A percentile compares a stretch with the other conserved stretches of the same genome.
Evolutionary conservation across 2,329 filamentous ascomycete species (phyloP).

Genomic region (Sporothrix protearum): DNA sequence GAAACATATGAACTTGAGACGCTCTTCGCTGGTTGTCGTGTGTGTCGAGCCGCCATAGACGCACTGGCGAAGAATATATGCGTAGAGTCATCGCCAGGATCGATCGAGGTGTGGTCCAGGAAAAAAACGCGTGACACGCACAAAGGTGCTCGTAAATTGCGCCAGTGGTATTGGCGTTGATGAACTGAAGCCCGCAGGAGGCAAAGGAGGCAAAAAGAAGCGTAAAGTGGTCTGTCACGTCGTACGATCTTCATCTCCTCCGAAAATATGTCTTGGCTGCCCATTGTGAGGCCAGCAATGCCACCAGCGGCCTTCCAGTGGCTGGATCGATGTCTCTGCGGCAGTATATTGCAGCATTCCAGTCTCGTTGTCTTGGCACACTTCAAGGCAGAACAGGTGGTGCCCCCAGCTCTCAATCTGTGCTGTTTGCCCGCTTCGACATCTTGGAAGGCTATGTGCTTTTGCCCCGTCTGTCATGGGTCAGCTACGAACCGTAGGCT

Average conservation of each 20-base stretch:
- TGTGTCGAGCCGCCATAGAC: too few species aligned
- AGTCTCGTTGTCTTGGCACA: not conserved
- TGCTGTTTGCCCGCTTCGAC: not conserved
- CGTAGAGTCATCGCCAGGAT: too few species aligned
- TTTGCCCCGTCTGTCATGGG: not conserved
- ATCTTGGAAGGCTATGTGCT: not conserved
- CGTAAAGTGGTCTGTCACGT: too few species aligned
- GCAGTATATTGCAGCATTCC: not conserved
- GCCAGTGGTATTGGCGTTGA: too few species aligned
- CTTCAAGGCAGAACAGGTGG: not conserved
- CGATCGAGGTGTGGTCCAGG: too few species aligned
- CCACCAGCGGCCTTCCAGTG: not conserved
- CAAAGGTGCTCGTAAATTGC: too few species aligned
- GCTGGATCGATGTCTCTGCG: not conserved
- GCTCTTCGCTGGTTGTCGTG: too few species aligned
- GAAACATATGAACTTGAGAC: too few species aligned
- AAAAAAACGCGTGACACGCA: too few species aligned
- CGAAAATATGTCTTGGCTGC: not conserved
- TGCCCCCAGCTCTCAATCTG: not conserved
- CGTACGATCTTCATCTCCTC: not conserved
- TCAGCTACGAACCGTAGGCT: not conserved
- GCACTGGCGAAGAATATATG: too few species aligned
- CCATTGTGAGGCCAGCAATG: not conserved
- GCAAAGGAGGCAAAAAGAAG: too few species aligned
- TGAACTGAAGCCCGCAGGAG: too few species aligned